A percentile compares a stretch with the other conserved stretches of the same genome.
phyloP scores from a whole-genome alignment of 2,329 filamentous ascomycete species.

The Penicillium sp. region DNA sequence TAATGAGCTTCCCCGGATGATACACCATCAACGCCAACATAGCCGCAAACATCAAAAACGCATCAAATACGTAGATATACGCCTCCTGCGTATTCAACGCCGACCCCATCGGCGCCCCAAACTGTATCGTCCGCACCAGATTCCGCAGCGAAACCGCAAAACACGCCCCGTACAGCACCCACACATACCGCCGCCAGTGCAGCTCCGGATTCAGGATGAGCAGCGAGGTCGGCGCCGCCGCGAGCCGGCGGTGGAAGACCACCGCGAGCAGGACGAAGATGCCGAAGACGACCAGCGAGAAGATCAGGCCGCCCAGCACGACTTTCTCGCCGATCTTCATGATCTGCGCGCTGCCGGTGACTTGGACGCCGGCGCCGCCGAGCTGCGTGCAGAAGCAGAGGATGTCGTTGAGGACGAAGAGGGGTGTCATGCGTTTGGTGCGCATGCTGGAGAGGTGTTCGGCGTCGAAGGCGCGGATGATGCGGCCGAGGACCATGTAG shows the following conservation, averaged over 20 bases:
- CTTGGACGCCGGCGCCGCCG: conserved; percentile 31
- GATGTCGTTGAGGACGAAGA: conserved; percentile 40
- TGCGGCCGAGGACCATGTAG: conserved; percentile 43
- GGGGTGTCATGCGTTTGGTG: conserved; percentile 36
- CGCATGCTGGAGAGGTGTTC: conserved; percentile 38
- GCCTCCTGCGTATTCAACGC: conserved; percentile 26
- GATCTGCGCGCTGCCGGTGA: conserved; percentile 17
- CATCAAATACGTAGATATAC: conserved; percentile 36
- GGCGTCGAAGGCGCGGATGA: conserved; percentile 37
- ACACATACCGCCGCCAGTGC: conserved; percentile 29
- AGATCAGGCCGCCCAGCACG: conserved; percentile 30
- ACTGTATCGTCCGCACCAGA: conserved; percentile 31
- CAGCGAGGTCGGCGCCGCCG: conserved; percentile 17
- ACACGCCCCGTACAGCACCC: conserved; percentile 27
- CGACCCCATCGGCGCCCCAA: conserved; percentile 16
- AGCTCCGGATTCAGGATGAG: conserved; percentile 14
- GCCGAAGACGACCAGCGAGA: conserved; percentile 30
- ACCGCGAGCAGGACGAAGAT: conserved; percentile 27
- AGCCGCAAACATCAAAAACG: conserved; percentile 25
- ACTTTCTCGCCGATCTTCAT: conserved; percentile 25
- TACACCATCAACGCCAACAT: conserved; percentile 23
- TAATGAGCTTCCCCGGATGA: conserved; percentile 27
- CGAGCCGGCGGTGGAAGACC: conserved; percentile 24
- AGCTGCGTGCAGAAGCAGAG: conserved; percentile 37
- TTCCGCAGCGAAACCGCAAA: conserved; percentile 29